Evolutionary conservation across 2,329 filamentous ascomycete genomes (phyloP).

Genomic region (Aquanectria penicillioides): DNA sequence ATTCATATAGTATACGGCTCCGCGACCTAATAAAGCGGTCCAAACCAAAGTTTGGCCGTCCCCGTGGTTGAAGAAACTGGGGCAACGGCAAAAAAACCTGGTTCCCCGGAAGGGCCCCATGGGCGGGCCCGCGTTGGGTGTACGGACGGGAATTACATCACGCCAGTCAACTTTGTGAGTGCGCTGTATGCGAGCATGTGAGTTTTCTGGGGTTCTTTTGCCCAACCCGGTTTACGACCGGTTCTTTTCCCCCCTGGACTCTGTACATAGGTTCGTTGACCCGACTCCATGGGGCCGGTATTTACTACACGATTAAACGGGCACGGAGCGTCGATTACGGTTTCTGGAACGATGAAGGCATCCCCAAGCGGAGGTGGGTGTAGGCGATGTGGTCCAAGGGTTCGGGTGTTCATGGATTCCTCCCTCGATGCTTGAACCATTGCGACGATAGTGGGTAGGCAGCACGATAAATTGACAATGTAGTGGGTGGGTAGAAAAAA

Average conservation of each 20-base stretch:
- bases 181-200: neutral
- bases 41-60: neutral
- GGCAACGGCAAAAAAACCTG: slow-evolving; percentile 19
- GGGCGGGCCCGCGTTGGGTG: slow-evolving; percentile 6
- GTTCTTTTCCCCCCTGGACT: too few relatives aligned
- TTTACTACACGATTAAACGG: neutral
- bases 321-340: slow-evolving; percentile 2
- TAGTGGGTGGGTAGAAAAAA: neutral
- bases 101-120: slow-evolving; percentile 8
- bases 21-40: neutral
- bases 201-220: slow-evolving; percentile 16
- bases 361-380: slow-evolving; percentile 28
- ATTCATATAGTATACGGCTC: slow-evolving; percentile 32
- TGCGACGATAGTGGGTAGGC: neutral
- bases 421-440: neutral
- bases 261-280: too few relatives aligned
- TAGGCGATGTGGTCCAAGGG: neutral
- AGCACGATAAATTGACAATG: slow-evolving; percentile 3
- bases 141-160: slow-evolving; percentile 13
- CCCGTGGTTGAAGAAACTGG: slow-evolving; percentile 9
- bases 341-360: slow-evolving; percentile 22
- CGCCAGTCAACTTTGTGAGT: neutral
- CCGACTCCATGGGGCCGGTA: too few relatives aligned
- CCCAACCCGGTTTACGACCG: too few relatives aligned
- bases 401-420: neutral